Base-by-base conservation (phyloP, 2,329 filamentous ascomycete species). In the Pseudopithomyces maydicus region DNA sequence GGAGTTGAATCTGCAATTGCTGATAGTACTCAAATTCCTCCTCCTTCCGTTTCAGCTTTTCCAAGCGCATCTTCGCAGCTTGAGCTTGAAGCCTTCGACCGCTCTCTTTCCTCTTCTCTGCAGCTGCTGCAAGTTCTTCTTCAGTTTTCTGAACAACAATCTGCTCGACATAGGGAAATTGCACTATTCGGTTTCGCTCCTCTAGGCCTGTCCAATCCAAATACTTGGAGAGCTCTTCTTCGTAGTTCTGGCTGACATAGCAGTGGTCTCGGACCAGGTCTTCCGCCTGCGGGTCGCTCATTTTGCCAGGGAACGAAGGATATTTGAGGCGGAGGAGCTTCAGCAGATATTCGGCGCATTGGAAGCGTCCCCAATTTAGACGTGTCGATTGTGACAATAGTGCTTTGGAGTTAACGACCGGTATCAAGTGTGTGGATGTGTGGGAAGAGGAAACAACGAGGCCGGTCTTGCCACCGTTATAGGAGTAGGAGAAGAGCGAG, bases 21-120 rank as follows among this genome's bases (percentile, higher is more conserved):
- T 92, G 92, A 81, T 93, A 97, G 76, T 97, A 97, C 66, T 96
- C 93, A 1, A 98, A 80, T 73, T 98, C 93, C 72, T 96, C 88
- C 77, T 99, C 95, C 77, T 99, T 99, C 71, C 91, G 90, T 74
- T 98, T 91, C 45, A 99, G 82, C 71, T 96, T 96, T 63, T 99
- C 95, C 0, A 99, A 80, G 7, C 95, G 89, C 92, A 97, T 97
- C 77, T 97, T 98, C 10, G 94, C 94, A 0, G 95, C 95, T 76
- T 99, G 95, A 69, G 97, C 92, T 75, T 99, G 95, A 23, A 99
- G 74, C 44, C 96, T 84, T 62, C 95, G 84, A 0, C 95, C 95
- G 65, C 92, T 95, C 77, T 99, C 95, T 74, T 96, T 96, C 72
- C 96, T 92, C 73, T 94, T 90, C 80, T 99, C 95, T 11, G 94